These are phyloP conservation scores for Rubia tinctorum DNA, from an alignment of 305 asterid genomes.

Conservation along the genomic window DNA sequence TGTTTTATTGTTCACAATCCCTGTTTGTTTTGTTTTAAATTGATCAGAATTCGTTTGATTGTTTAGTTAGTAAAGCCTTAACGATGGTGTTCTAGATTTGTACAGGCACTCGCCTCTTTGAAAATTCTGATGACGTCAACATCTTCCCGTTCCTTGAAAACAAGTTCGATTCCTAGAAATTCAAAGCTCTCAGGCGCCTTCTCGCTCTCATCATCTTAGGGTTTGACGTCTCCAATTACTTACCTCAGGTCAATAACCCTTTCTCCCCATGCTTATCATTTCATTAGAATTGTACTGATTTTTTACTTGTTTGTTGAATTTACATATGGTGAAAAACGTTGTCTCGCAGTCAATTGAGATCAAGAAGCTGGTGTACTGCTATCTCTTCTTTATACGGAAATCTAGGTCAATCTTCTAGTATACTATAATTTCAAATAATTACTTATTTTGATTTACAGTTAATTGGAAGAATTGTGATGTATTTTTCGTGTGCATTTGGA, in stretches of 20 bases:
- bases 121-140: conserved; percentile 92
- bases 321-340: conserved; percentile 94
- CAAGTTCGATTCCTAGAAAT: conserved; percentile 81
- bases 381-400: conserved; percentile 90
- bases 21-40: no score
- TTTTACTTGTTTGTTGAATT: conserved; percentile 16
- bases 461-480: background rate
- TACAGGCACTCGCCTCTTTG: conserved; percentile 90
- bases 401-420: conserved; percentile 36
- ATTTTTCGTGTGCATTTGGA: background rate
- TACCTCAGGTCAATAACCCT: conserved; percentile 61
- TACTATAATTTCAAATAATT: background rate
- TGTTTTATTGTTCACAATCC: no score
- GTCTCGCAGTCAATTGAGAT: conserved; percentile 90
- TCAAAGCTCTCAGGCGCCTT: conserved; percentile 91
- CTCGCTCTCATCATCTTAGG: conserved; percentile 96
- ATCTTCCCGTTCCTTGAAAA: conserved; percentile 85
- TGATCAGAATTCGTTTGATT: no score
- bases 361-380: conserved; percentile 94
- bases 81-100: conserved; percentile 88
- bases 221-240: conserved; percentile 73
- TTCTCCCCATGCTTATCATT: background rate
- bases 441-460: background rate
- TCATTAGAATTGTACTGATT: no score
- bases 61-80: conserved; percentile 63